These are phyloP conservation scores for Hysterium pulicare DNA, from an alignment of 2,329 filamentous ascomycete genomes.

Conservation along the genomic window DNA sequence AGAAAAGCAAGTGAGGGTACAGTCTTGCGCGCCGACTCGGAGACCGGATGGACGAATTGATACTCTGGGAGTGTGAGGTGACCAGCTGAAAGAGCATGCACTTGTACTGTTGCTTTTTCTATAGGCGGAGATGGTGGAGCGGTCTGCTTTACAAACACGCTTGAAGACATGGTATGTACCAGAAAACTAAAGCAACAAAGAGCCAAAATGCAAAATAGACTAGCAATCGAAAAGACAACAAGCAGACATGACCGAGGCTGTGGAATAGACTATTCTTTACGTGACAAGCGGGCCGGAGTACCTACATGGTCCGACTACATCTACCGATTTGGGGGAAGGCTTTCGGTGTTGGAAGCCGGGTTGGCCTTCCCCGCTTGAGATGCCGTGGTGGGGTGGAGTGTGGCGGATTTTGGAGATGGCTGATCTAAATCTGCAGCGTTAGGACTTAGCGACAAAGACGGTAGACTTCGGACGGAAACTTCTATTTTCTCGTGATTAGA, in stretches of 20 bases:
- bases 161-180: slow-evolving; percentile 11
- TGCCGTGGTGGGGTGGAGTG: slow-evolving; percentile 6
- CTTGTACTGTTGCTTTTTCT: slow-evolving; percentile 23
- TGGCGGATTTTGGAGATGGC: not conserved
- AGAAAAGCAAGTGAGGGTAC: slow-evolving; percentile 55
- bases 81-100: slow-evolving; percentile 37
- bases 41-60: slow-evolving; percentile 46
- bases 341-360: not conserved
- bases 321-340: slow-evolving; percentile 4
- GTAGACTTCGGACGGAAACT: too few species aligned
- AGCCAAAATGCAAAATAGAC: too few species aligned
- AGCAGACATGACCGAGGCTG: not conserved
- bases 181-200: not conserved
- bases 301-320: slow-evolving; percentile 1
- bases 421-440: not conserved
- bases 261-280: not conserved
- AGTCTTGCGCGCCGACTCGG: slow-evolving; percentile 42
- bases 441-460: not conserved
- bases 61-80: slow-evolving; percentile 46
- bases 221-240: not conserved
- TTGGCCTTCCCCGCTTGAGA: not conserved
- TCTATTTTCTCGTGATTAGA: too few species aligned
- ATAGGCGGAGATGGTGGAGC: slow-evolving; percentile 13
- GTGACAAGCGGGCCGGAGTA: slow-evolving; percentile 4
- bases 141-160: slow-evolving; percentile 7